Base-by-base conservation (phyloP, 2,329 filamentous ascomycete species). In the Macrophomina pseudophaseolina region DNA sequence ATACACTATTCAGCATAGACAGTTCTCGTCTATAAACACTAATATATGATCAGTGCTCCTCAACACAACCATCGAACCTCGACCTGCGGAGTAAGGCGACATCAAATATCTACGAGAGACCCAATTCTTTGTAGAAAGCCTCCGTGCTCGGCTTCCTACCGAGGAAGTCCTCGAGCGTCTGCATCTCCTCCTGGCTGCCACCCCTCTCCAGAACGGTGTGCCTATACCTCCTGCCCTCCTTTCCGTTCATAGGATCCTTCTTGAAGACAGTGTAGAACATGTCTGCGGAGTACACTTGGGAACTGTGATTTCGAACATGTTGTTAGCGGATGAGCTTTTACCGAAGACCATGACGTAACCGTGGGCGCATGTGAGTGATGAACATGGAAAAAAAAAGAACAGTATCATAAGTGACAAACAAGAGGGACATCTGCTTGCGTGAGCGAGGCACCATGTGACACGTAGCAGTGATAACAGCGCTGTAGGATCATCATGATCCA, bases 261-360 rank as follows among this genome's bases (percentile, higher is more conserved):
- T 90, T 89, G 81, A 95, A 95, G 54, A 91, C 89, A 0, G 86
- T 86, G 79, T 92, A 88, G 83, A 94, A 96, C 91, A 96, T 94
- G 78, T 96, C 92, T 32, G 90, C 86, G 28, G 89, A 91, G 80
- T 94, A 95, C 18, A 95, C 92, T 76, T 92, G 87, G 1, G 90
- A 92, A 69, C 87, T 80, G 66, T 38, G 23, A 23, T 38, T 23
- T 64, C 5, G 23, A 30, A 8, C 12, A n/a, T n/a, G 14, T 9
- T 3, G 54, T 58, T 42, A 58, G 38, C 35, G 28, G 44, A 59
- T 66, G 23, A 18, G 44, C 33, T 14, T 64, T 23, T 23, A 66
- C 28, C 23, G 54, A 35, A n/a, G n/a, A 30, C 4, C 16, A 33
- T 23, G 18, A 44, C n/a, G 14, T 33, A 18, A 46, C 23, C 23